Base-by-base conservation (phyloP, 148 eudicot genomes). In the Diospyros kaki region DNA sequence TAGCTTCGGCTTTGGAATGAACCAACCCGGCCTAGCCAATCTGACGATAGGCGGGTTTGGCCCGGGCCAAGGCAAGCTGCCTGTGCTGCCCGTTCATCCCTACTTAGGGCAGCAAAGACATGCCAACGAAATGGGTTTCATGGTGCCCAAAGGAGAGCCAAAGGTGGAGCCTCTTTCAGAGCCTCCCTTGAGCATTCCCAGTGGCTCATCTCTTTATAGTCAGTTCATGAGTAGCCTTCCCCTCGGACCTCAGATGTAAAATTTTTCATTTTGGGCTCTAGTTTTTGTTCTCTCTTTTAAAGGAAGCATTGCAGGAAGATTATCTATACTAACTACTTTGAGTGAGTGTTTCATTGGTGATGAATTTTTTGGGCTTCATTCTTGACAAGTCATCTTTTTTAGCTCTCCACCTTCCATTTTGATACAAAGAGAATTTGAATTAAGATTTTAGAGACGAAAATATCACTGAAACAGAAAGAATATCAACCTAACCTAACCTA, bases 161-260 rank as follows among this genome's bases (percentile, higher is more conserved):
- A 87, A 83, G 68, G 40, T 58, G 76, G 90, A 87, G 80, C 85
- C 88, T 6, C 56, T 73, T 64, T 64, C 76, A 2, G 88, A 87
- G 66, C 64, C 84, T 79, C 77, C 82, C n/a, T 4, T 58, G 75
- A 81, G 81, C 76, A 39, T 76, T 6, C 69, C 78, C 40, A 76
- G 48, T 77, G 81, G 82, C 0, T 59, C 85, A 38, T 80, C 87
- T 0, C 76, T 71, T 65, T 87, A 85, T 75, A 82, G 83, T 58
- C 88, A 83, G 58, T 54, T 83, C 50, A 87, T 87, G 87, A 80
- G 48, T 75, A 66, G 91, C 65, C 46, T 81, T 68, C 84, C 86
- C 9, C 87, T 79, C 42, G 85, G 88, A 73, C 90, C 85, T 15
- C 75, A 82, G 64, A 80, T 82, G 84, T 87, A 86, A 79, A 83